Base-by-base conservation (phyloP, 495 filamentous ascomycete genomes). In the Daldinia decipiens region DNA sequence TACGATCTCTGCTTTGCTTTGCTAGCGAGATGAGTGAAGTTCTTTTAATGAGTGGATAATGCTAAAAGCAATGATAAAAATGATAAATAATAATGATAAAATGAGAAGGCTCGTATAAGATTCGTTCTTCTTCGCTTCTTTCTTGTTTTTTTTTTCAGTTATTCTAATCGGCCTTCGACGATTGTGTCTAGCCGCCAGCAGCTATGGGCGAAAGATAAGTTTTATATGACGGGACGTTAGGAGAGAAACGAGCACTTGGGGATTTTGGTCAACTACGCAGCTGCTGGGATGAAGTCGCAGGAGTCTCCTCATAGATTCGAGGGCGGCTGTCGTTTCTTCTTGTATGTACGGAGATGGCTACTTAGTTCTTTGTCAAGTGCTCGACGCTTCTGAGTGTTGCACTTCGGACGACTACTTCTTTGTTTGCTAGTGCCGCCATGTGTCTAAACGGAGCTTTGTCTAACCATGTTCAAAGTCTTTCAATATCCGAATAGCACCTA, bases 171-270 rank as follows among this genome's bases (percentile, higher is more conserved):
- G 65, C 68, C 62, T 72, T 68, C 65, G 71, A 71, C 66, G 31
- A 68, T 65, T 55, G 39, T 62, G 61, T 75, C 69, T 68, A 77
- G 74, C 74, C 72, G 74, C 74, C 74, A 75, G 74, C 74, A 77
- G 74, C 74, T 67, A 72, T 67, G 36, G 34, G 57, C 63, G 61
- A 67, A 73, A 66, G 62, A 36, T 45, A 66, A 70, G 27, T 71
- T 69, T 60, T 74, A 38, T 59, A 43, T 65, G 39, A 65, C 5
- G 26, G 43, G 58, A 62, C 38, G 57, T 39, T 71, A 71, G 58
- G 67, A 71, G 67, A 66, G 61, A 71, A 72, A 69, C 55, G 70
- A 75, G 70, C 73, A 74, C 70, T 71, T 73, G 68, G 59, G 45
- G 59, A 65, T 51, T 72, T 67, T 59, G 59, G 54, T 71, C 26